Evolutionary conservation across 2,329 filamentous ascomycete genomes (phyloP), one percentile per base, ranked within the genome.

Genomic region (Cladosporium velox): DNA sequence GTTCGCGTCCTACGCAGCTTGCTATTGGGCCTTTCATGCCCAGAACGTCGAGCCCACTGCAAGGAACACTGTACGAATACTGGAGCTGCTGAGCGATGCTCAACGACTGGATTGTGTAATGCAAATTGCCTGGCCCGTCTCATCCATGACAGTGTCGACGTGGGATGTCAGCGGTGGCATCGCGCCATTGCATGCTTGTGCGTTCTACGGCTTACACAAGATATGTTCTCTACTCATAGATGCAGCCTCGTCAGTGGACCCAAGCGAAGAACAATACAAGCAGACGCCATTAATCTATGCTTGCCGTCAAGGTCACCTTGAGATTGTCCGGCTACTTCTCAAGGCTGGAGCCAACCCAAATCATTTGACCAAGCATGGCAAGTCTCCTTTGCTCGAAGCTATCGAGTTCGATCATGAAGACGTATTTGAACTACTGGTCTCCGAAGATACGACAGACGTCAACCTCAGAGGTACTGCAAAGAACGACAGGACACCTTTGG

Each of bases 291-390:
- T 49, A 11, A 49, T 49, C 18, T 49, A 49, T 24, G 44, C 44
- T 21, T 49, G 44, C n/a, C 44, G 44, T 12, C 30, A 66, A 21
- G 66, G 66, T 1, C 62, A 68, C 24, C 59, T 54, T 21, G 47
- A 55, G 32, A 64, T 68, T 18, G 59, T 68, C 4, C 44, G 60
- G 15, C 38, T 60, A 3, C 55, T 68, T 15, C 66, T 68, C 24
- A 35, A 66, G 15, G 59, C 66, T 24, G 44, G 59, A 28, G 66
- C 66, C 24, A 58, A 60, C 28, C 52, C 59, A 12, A 61, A 68
- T 35, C 59, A 54, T 14, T 18, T 54, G 51, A 54, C 51, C 26
- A 54, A 54, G 26, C 26, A 7, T 32, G 51, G 21, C 21, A 54
- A 24, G 24, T 54, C 51, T 24, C 51, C 51, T 6, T 14, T 54